phyloP scores from a whole-genome alignment of 2,329 filamentous ascomycete species.

The Fusarium papillatum region DNA sequence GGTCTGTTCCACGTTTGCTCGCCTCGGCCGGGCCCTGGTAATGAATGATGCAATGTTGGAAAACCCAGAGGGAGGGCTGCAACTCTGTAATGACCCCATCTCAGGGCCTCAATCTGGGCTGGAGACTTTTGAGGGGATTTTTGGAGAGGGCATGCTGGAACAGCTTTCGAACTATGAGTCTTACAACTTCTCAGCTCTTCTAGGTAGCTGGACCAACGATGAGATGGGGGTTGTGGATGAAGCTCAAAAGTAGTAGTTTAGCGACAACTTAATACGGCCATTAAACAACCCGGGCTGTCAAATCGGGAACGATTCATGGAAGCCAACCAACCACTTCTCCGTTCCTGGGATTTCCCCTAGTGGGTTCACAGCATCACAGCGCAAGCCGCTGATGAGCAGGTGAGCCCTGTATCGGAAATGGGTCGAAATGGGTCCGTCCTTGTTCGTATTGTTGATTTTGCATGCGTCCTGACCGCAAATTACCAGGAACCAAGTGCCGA shows the following conservation, averaged over 20 bases:
- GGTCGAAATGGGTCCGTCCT: too few species aligned
- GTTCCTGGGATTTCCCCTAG: too few species aligned
- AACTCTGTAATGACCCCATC: not conserved
- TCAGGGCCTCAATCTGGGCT: not conserved
- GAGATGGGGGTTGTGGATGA: not conserved
- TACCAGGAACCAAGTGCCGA: not conserved
- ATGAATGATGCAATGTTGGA: not conserved
- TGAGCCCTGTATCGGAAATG: too few species aligned
- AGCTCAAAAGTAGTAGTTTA: not conserved
- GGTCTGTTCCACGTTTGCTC: slow-evolving; percentile 7
- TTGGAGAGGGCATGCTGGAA: slow-evolving; percentile 1
- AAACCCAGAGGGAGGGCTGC: not conserved
- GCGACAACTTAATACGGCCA: not conserved
- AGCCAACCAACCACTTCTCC: too few species aligned
- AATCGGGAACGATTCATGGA: not conserved
- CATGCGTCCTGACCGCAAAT: not conserved
- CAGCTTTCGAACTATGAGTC: slow-evolving; percentile 5
- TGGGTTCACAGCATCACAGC: too few species aligned
- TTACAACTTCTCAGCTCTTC: not conserved
- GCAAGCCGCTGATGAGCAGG: too few species aligned
- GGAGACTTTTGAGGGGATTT: slow-evolving; percentile 1
- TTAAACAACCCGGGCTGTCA: not conserved
- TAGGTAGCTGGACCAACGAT: not conserved
- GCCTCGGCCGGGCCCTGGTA: not conserved
- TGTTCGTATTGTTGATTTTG: too few species aligned